These are phyloP conservation scores for Syzygium oleosum DNA, from an alignment of 345 rosid species.

Conservation along the genomic window DNA sequence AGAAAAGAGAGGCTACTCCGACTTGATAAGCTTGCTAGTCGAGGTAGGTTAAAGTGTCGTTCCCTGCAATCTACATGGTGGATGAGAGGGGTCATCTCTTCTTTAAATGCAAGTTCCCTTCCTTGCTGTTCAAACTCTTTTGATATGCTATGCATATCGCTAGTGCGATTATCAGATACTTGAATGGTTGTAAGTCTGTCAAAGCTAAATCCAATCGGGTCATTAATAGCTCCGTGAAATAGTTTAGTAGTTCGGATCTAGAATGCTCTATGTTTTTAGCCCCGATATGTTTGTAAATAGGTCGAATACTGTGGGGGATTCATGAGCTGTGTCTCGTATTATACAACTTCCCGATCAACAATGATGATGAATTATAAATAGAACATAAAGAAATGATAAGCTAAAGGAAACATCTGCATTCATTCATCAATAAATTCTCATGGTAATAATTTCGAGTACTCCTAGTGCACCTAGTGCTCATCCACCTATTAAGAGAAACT, in stretches of 20 bases:
- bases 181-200: not conserved
- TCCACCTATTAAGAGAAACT: not conserved
- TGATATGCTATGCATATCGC: not conserved
- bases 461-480: not conserved
- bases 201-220: not conserved
- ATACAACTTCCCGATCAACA: not conserved
- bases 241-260: not conserved
- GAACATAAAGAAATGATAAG: not conserved
- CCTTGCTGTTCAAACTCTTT: not conserved
- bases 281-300: not conserved
- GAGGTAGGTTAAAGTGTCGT: not conserved
- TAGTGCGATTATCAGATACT: not conserved
- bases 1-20: not conserved
- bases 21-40: not conserved
- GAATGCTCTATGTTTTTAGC: not conserved
- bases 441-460: not conserved
- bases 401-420: not conserved
- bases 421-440: not conserved
- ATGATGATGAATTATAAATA: not conserved
- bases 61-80: not conserved
- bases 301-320: not conserved
- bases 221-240: not conserved
- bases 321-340: not conserved
- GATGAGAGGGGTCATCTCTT: not conserved
- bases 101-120: not conserved